These are phyloP conservation scores for Sporothrix euskadiensis DNA, from an alignment of 2,329 filamentous ascomycete species.

Conservation along the genomic window DNA sequence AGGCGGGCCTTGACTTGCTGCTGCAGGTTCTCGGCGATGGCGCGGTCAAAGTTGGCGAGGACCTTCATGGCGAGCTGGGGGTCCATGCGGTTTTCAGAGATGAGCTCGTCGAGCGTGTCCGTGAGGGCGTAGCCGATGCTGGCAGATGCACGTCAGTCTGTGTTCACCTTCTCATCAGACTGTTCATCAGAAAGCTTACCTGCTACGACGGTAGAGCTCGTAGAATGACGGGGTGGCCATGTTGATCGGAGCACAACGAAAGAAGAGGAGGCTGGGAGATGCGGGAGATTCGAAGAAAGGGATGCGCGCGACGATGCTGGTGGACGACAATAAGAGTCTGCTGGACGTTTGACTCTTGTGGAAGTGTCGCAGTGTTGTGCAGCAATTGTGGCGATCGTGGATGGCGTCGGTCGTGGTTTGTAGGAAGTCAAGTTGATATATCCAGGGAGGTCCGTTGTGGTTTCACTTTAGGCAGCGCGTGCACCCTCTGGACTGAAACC, in stretches of 20 bases:
- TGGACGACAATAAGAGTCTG: background rate
- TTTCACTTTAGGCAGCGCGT: constrained; percentile 8
- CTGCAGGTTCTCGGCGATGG: constrained; percentile 85
- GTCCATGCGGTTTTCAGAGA: constrained; percentile 91
- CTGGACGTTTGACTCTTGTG: background rate
- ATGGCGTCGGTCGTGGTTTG: constrained; percentile 1
- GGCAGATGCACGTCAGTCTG: constrained; percentile 3
- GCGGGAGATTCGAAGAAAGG: background rate
- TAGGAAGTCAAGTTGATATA: constrained; percentile 14
- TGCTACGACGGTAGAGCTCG: constrained; percentile 97
- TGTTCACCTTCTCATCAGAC: background rate
- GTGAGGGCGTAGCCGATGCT: constrained; percentile 93
- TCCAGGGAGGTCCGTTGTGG: background rate
- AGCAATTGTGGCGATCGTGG: background rate
- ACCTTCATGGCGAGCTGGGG: constrained; percentile 99
- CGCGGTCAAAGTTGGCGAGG: constrained; percentile 89
- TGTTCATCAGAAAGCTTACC: constrained; percentile 57
- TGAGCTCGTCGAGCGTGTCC: constrained; percentile 95
- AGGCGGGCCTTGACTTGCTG: constrained; percentile 90
- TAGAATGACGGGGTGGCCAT: constrained; percentile 63
- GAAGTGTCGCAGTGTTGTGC: background rate
- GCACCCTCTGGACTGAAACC: background rate
- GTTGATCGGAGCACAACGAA: background rate
- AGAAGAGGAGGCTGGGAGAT: background rate
- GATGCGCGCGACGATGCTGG: background rate